Evolutionary conservation across 306 rosid species (phyloP).

Genomic region (Vicia faba): DNA sequence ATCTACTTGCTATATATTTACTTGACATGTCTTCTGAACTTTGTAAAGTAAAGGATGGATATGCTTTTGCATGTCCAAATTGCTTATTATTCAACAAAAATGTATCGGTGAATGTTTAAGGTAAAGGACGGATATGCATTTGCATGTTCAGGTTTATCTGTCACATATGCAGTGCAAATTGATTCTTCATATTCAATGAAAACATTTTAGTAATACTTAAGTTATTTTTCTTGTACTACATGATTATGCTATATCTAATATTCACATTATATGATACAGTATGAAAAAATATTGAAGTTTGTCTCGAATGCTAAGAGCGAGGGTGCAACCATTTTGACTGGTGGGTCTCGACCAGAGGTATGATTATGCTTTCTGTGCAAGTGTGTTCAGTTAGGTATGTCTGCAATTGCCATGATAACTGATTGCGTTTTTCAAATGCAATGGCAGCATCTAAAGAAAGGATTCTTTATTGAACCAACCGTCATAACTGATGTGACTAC

Average conservation of each 20-base stretch:
- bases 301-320: slow-evolving; percentile 82
- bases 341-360: slow-evolving; percentile 96
- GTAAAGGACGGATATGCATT: slow-evolving; percentile 18
- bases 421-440: slow-evolving; percentile 23
- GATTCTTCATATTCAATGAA: slow-evolving; percentile 25
- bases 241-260: slow-evolving; percentile 43
- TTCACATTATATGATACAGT: slow-evolving; percentile 54
- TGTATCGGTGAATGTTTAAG: slow-evolving; percentile 4
- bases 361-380: slow-evolving; percentile 34
- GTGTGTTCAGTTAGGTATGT: slow-evolving; percentile 6
- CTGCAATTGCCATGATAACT: slow-evolving; percentile 19
- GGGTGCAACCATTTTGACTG: slow-evolving; percentile 85
- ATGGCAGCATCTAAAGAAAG: slow-evolving; percentile 87
- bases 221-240: slow-evolving; percentile 19
- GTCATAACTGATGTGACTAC: slow-evolving; percentile 75
- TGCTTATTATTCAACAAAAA: slow-evolving; percentile 25
- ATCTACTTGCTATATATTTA: background rate
- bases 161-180: slow-evolving; percentile 28
- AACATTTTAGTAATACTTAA: slow-evolving; percentile 14
- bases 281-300: slow-evolving; percentile 80
- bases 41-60: slow-evolving; percentile 3
- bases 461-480: slow-evolving; percentile 83
- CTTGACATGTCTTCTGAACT: slow-evolving; percentile 9
- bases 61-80: slow-evolving; percentile 34
- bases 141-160: slow-evolving; percentile 24